A percentile compares a stretch with the other conserved stretches of the same genome.
phyloP scores from a whole-genome alignment of 768 basidiomycete genomes.

The Tricholoma sp. region DNA sequence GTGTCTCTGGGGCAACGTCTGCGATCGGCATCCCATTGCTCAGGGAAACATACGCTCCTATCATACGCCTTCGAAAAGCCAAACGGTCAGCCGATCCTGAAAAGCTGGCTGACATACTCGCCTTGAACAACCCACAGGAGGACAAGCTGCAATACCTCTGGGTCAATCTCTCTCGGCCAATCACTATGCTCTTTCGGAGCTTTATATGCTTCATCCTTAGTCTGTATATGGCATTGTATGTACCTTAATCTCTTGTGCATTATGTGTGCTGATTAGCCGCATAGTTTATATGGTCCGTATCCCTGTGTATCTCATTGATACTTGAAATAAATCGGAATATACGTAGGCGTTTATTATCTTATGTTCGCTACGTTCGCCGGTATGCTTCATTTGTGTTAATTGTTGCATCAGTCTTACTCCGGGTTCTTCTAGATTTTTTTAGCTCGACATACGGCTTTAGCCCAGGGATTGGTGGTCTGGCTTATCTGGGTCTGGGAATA shows the following conservation, averaged over 20 bases:
- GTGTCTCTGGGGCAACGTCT: constrained; percentile 36
- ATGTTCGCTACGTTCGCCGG: constrained; percentile 68
- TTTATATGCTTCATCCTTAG: constrained; percentile 70
- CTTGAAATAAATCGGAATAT: not conserved
- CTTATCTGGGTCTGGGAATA: constrained; percentile 49
- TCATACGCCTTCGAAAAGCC: constrained; percentile 49
- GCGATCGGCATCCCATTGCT: constrained; percentile 54
- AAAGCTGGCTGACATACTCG: constrained; percentile 28
- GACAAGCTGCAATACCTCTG: constrained; percentile 44
- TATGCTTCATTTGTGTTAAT: constrained; percentile 19
- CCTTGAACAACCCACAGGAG: constrained; percentile 25
- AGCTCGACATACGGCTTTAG: constrained; percentile 44
- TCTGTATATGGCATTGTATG: constrained; percentile 66
- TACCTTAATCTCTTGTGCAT: constrained; percentile 7
- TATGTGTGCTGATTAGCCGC: not conserved
- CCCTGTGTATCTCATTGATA: not conserved
- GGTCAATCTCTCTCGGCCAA: constrained; percentile 55
- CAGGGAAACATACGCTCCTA: constrained; percentile 71
- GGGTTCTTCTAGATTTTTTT: constrained; percentile 37
- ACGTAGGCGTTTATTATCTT: constrained; percentile 58
- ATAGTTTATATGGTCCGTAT: constrained; percentile 47
- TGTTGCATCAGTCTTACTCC: not conserved
- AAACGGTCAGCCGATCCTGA: constrained; percentile 38
- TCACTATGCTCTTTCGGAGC: constrained; percentile 52
- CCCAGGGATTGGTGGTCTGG: constrained; percentile 46